Percentiles rank a stretch among this genome's conserved stretches.
Conservation (phyloP, 768 basidiomycete genomes). For the Tricholoma terreum region DNA sequence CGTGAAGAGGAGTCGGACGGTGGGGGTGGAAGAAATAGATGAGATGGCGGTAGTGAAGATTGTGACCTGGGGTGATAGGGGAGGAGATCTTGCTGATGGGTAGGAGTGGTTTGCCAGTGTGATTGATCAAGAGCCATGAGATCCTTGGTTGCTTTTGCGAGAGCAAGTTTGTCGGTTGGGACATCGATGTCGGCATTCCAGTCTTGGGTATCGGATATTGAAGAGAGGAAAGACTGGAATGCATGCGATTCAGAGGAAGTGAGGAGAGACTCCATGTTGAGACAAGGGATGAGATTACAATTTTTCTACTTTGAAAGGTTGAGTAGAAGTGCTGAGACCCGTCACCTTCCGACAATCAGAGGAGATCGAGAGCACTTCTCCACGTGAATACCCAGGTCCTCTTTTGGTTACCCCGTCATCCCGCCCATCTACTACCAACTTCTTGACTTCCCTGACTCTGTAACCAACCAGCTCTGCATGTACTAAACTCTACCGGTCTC, state of each 20-base stretch:
- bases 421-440: too few relatives aligned
- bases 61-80: slow-evolving; percentile 7
- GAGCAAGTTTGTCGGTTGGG: slow-evolving; percentile 56
- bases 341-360: too few relatives aligned
- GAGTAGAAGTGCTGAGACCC: background rate
- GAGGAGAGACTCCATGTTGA: slow-evolving; percentile 45
- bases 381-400: too few relatives aligned
- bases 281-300: slow-evolving; percentile 14
- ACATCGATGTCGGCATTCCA: slow-evolving; percentile 45
- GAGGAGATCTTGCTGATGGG: background rate
- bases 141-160: slow-evolving; percentile 79
- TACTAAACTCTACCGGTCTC: too few relatives aligned
- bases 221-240: slow-evolving; percentile 66
- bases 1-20: slow-evolving; percentile 20
- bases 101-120: slow-evolving; percentile 26
- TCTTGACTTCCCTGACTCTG: too few relatives aligned
- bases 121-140: slow-evolving; percentile 68
- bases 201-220: slow-evolving; percentile 43
- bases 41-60: slow-evolving; percentile 6
- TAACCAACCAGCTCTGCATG: too few relatives aligned
- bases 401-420: too few relatives aligned
- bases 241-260: slow-evolving; percentile 64
- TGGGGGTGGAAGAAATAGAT: slow-evolving; percentile 11
- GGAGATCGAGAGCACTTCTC: too few relatives aligned
- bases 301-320: slow-evolving; percentile 12